Base-by-base conservation (phyloP, 2,329 filamentous ascomycete genomes). In the Podosphaera aphanis region DNA sequence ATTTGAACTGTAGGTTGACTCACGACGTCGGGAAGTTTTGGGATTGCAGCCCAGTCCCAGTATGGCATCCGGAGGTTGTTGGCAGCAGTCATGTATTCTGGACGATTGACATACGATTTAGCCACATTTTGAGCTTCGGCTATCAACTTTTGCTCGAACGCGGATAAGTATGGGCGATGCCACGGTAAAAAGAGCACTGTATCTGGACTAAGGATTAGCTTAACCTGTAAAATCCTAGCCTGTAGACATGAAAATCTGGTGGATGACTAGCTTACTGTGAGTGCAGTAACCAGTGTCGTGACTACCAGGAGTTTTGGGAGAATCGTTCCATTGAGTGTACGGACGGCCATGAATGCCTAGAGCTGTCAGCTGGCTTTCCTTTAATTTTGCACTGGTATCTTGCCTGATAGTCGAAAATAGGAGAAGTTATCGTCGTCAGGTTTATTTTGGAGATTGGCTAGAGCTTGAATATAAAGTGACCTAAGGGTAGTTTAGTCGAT, bases 101-200 rank as follows among this genome's bases (percentile, higher is more conserved):
- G 15, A 21, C 35, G 27, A 13, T 45, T 46, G 8, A 50, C 47
- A 29, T 57, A 59, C 3, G 39, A 45, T 7, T 51, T 53, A 16
- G 70, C 70, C 18, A 73, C 64, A 2, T 53, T 54, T 51, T 64
- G 62, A 36, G 67, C 66, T 36, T 68, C 60, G 2, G 57, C 52
- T 21, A 67, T 66, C 4, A 76, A 60, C 13, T 62, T 54, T 67
- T 76, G 71, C 62, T 76, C 72, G 47, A 63, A 73, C 5, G 74
- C 60, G 6, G 65, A 60, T 37, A 73, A 53, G 48, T 69, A 74
- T 2, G 70, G 66, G 5, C 71, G 67, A 55, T 77, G 72, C 72
- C 70, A 75, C 16, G 49, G 50, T n/a, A 53, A 33, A 43, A 57
- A 57, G 4, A 58, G 46, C 19, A 53, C 47, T n/a, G 53, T 54